Conservation (phyloP, 2,329 filamentous ascomycete genomes). For the Ceratocystis eucalypticola region DNA sequence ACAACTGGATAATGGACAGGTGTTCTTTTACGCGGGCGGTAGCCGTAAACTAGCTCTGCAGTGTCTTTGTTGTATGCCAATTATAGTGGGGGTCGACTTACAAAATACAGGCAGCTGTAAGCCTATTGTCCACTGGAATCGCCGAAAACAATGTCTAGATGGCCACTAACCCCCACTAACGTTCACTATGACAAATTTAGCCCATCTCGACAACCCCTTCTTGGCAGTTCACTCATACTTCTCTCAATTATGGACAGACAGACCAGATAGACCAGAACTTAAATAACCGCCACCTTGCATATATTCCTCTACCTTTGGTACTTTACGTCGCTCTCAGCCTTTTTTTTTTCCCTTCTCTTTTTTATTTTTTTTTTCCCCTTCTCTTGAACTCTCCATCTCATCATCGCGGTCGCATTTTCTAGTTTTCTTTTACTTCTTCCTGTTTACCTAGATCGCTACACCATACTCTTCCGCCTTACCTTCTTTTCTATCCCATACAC, state of each 20-base stretch:
- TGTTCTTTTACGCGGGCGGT: constrained; percentile 3
- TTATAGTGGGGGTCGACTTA: not conserved
- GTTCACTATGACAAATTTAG: not conserved
- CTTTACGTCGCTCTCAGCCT: not conserved
- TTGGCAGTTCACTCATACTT: not conserved
- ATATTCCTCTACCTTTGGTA: constrained; percentile 13
- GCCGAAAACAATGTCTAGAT: not conserved
- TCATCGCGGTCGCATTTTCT: constrained; percentile 12
- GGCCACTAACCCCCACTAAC: not conserved
- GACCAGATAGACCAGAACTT: constrained; percentile 9
- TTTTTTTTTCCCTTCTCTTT: constrained; percentile 21
- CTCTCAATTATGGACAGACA: not conserved
- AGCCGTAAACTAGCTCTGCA: not conserved
- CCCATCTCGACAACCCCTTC: too few relatives aligned
- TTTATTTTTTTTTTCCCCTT: constrained; percentile 14
- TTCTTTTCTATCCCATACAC: constrained; percentile 13
- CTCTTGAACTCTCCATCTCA: constrained; percentile 6
- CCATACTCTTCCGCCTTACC: constrained; percentile 12
- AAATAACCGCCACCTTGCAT: constrained; percentile 18
- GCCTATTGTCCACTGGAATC: not conserved
- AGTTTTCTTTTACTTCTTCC: constrained; percentile 10
- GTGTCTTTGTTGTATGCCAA: not conserved
- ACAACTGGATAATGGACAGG: constrained; percentile 6
- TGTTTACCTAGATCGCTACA: constrained; percentile 4
- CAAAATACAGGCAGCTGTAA: not conserved